Conservation (phyloP, 75 land plant genomes). For the Pinus tabuliformis region DNA sequence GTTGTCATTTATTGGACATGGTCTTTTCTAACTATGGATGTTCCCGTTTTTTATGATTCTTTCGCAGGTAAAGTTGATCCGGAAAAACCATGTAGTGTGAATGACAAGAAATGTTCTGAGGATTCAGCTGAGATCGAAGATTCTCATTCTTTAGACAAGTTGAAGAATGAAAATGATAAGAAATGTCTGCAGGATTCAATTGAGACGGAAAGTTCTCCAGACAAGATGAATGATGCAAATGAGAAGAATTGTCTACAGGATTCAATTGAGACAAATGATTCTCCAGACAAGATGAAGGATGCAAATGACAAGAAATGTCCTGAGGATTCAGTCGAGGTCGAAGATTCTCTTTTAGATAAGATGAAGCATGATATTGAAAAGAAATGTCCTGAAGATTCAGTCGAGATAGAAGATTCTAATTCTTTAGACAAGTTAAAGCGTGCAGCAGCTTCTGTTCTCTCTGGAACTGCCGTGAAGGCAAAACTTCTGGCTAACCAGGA, state of each 20-base stretch:
- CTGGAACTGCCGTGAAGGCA: constrained; percentile 96
- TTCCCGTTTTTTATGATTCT: neutral
- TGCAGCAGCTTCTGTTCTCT: constrained; percentile 75
- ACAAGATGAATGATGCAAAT: constrained; percentile 55
- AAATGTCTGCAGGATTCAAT: constrained; percentile 3
- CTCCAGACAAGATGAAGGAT: neutral
- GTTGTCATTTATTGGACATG: neutral
- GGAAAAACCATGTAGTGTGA: constrained; percentile 1
- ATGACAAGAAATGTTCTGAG: constrained; percentile 6
- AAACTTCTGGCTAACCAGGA: constrained; percentile 89
- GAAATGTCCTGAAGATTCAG: constrained; percentile 5
- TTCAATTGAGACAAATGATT: constrained; percentile 1
- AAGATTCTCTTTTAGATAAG: constrained; percentile 2
- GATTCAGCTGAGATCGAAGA: neutral
- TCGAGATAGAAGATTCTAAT: constrained; percentile 17
- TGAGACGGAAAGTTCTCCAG: constrained; percentile 10
- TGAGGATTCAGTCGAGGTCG: constrained; percentile 2
- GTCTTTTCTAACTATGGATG: neutral
- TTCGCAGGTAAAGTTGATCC: constrained; percentile 4
- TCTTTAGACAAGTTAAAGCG: constrained; percentile 47
- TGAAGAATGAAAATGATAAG: neutral
- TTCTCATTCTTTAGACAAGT: neutral
- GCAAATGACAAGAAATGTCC: constrained; percentile 1
- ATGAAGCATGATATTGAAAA: neutral
- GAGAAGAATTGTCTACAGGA: constrained; percentile 4